These are phyloP conservation scores for Aquanectria penicillioides DNA, from an alignment of 2,329 filamentous ascomycete species.

Conservation along the genomic window DNA sequence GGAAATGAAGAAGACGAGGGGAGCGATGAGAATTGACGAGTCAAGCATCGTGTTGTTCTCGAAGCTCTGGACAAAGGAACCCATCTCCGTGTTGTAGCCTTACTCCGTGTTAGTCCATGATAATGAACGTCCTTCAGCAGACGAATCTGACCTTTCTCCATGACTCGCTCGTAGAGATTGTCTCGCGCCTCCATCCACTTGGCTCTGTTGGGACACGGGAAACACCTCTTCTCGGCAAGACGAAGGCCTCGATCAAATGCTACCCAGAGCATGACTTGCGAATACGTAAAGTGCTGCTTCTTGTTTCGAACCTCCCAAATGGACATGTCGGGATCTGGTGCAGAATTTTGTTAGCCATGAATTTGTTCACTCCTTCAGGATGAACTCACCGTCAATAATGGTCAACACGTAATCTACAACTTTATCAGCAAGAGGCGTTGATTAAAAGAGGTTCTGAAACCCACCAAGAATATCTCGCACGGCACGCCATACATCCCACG, in stretches of 20 bases:
- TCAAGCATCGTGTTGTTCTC: conserved; percentile 76
- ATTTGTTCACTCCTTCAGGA: too few relatives aligned
- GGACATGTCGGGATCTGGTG: conserved; percentile 76
- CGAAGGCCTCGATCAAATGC: conserved; percentile 80
- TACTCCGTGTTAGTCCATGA: conserved; percentile 23
- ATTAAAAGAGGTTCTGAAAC: not conserved
- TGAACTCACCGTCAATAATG: conserved; percentile 64
- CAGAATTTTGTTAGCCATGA: not conserved
- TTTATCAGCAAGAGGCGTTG: not conserved
- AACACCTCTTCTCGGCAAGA: conserved; percentile 77
- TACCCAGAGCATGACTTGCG: conserved; percentile 87
- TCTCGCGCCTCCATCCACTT: conserved; percentile 76
- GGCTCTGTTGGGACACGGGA: conserved; percentile 76
- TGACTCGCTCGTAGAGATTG: conserved; percentile 77
- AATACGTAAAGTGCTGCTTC: conserved; percentile 82
- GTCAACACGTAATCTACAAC: conserved; percentile 71
- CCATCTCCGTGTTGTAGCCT: conserved; percentile 76
- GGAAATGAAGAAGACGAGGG: conserved; percentile 81
- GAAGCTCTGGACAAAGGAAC: conserved; percentile 80
- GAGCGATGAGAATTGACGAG: conserved; percentile 79
- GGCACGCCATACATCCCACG: conserved; percentile 80
- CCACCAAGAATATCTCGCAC: conserved; percentile 72
- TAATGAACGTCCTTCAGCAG: too few relatives aligned
- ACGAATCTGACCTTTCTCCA: conserved; percentile 67
- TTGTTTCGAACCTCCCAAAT: conserved; percentile 84